phyloP scores from a whole-genome alignment of 352 stramenopile species.

The Globisporangium abappressorium region DNA sequence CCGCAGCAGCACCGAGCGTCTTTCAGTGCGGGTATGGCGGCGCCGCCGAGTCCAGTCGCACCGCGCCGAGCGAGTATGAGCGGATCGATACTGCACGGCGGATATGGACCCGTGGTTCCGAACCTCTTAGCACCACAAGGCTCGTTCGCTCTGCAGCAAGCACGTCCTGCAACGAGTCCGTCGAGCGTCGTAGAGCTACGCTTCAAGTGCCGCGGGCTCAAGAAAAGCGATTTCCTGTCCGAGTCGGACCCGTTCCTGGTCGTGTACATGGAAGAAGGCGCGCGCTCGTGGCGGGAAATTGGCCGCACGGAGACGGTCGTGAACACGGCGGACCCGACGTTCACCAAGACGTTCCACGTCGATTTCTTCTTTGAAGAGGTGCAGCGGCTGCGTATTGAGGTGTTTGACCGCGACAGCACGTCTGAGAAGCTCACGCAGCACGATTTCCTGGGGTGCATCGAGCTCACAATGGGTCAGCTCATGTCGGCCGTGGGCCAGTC shows the following conservation, averaged over 20 bases:
- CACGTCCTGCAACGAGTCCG: conserved; percentile 13
- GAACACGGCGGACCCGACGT: conserved; percentile 66
- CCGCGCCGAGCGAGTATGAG: not conserved
- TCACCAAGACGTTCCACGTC: conserved; percentile 65
- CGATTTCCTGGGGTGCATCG: conserved; percentile 73
- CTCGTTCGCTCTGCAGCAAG: not conserved
- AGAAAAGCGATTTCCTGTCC: conserved; percentile 68
- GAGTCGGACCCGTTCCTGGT: conserved; percentile 78
- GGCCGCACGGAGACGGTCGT: conserved; percentile 74
- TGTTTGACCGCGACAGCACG: conserved; percentile 73
- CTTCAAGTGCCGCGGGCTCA: conserved; percentile 65
- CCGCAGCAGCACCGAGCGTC: not conserved
- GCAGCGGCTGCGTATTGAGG: conserved; percentile 71
- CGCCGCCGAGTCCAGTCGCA: not conserved
- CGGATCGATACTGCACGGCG: conserved; percentile 31
- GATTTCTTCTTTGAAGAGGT: conserved; percentile 85
- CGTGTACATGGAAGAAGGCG: conserved; percentile 60
- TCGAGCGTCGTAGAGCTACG: conserved; percentile 69
- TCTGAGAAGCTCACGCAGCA: conserved; percentile 59
- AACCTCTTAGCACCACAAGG: conserved; percentile 14
- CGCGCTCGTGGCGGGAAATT: conserved; percentile 56
- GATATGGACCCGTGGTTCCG: conserved; percentile 39
- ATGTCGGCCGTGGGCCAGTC: conserved; percentile 65
- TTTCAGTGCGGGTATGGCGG: not conserved
- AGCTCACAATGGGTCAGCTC: conserved; percentile 76